Base-by-base conservation (phyloP, 73 alveolate species). In the Stentor coeruleus region DNA sequence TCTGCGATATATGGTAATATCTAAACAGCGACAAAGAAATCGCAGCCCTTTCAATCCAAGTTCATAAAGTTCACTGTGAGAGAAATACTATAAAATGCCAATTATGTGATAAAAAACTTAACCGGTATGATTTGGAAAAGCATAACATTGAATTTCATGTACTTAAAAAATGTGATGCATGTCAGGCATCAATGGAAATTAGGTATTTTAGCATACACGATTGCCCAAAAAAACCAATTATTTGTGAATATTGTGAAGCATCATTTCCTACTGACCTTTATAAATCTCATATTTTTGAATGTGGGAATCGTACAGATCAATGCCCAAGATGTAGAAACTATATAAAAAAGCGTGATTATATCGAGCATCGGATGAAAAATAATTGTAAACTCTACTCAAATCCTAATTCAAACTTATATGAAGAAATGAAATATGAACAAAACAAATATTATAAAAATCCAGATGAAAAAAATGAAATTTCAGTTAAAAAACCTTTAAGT, bases 41-140 rank as follows among this genome's bases (percentile, higher is more conserved):
- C 28, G 35, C 73, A 0, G 28, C 15, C 35, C 73, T 20, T n/a
- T 57, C 73, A 57, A n/a, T 57, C 1, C 15, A 20, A 31, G 28
- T 57, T 57, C 73, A 57, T 57, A 57, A 57, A 57, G 73, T 57
- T 57, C 73, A 2, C 28, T 57, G 73, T 57, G 73, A 57, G 28
- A n/a, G 73, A 57, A 57, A 57, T 31, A 57, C 73, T 20, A 57
- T 57, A n/a, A n/a, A 31, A 57, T 57, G 73, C 2, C 35, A 57
- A 57, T 20, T 1, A 2, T 57, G 73, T 31, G 28, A 57, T 57
- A 31, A n/a, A 2, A n/a, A n/a, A 0, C 15, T 57, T 31, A 20
- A n/a, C 15, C 15, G 2, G 28, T 57, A n/a, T 20, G 73, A 57
- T 20, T 20, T 20, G 28, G 73, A 57, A 31, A 31, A 57, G 73